Base-by-base conservation (phyloP, 2,329 filamentous ascomycete species). In the Fusarium sp. region DNA sequence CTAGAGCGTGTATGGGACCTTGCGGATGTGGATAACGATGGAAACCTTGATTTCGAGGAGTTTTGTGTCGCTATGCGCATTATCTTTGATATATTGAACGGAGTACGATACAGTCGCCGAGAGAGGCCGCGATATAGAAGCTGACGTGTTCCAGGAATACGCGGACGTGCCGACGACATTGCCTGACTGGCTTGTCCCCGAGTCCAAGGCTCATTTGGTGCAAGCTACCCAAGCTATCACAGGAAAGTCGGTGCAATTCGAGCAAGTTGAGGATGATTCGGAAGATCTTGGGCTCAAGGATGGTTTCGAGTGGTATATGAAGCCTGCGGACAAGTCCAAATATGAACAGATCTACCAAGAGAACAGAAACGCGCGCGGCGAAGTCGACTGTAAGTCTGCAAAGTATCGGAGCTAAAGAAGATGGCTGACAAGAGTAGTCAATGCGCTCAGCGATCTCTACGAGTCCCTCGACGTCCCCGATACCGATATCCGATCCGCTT, bases 301-400 rank as follows among this genome's bases (percentile, higher is more conserved):
- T 80, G 95, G 95, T 14, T 99, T 99, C 80, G 96, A 99, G 80
- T 99, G 96, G 96, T 99, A 99, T 83, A 99, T 99, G 93, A 94
- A 90, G 64, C 96, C 96, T 1, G 81, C 85, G 30, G 94, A 99
- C 82, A 97, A 97, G 82, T 79, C 89, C 70, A 98, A 98, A 81
- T 99, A 99, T 83, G 94, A 98, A 81, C 93, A 95, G 75, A 99
- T 99, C 81, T 99, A 98, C 82, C 92, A 91, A 70, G 94, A 97
- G 75, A 97, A 94, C 82, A 89, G 94, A 65, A 93, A 97, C 80
- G 89, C 91, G 79, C 90, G 94, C 53, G 96, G 96, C 70, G 93
- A 97, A 76, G 87, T 94, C 74, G 85, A 90, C 62, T 94, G 91
- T 93, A 78, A 76, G 90, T 82, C 39, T 51, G 34, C 21, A 42